phyloP scores from a whole-genome alignment of 352 stramenopile species.

The Phytopythium helicoides region DNA sequence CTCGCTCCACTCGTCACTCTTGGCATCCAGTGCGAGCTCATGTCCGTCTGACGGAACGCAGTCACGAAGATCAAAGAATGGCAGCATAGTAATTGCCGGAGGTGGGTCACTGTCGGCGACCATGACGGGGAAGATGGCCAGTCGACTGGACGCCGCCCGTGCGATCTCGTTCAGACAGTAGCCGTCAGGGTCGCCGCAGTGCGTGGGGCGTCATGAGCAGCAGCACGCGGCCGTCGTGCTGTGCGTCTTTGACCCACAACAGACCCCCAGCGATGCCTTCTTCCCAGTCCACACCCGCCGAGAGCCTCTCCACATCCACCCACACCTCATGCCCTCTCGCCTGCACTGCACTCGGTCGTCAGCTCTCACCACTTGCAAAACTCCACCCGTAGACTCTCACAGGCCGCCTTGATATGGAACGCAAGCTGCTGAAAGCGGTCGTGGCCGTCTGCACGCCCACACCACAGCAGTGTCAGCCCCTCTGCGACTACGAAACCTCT shows the following conservation, averaged over 20 bases:
- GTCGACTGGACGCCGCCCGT: slow-evolving; percentile 46
- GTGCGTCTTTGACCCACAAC: slow-evolving; percentile 66
- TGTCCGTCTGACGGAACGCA: slow-evolving; percentile 41
- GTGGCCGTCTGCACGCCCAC: slow-evolving; percentile 46
- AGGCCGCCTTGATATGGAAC: slow-evolving; percentile 61
- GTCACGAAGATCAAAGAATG: slow-evolving; percentile 73
- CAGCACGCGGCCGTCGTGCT: slow-evolving; percentile 66
- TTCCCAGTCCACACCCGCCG: slow-evolving; percentile 73
- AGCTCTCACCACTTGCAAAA: background rate
- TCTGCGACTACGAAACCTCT: no score
- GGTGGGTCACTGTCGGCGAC: slow-evolving; percentile 64
- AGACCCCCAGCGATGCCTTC: slow-evolving; percentile 63
- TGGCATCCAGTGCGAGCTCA: slow-evolving; percentile 22
- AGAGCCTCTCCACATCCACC: slow-evolving; percentile 70
- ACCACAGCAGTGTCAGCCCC: no score
- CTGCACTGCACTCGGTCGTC: slow-evolving; percentile 36
- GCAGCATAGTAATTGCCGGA: slow-evolving; percentile 65
- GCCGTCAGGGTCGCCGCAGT: slow-evolving; percentile 60
- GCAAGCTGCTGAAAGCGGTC: slow-evolving; percentile 70
- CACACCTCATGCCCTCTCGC: slow-evolving; percentile 59
- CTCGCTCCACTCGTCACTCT: slow-evolving; percentile 37
- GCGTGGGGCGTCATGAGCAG: slow-evolving; percentile 80
- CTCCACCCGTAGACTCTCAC: slow-evolving; percentile 24
- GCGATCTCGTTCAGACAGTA: slow-evolving; percentile 83
- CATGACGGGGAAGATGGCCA: slow-evolving; percentile 73